These are phyloP conservation scores for Discostella stelligeroides DNA, from an alignment of 108 stramenopile genomes.

Conservation along the genomic window DNA sequence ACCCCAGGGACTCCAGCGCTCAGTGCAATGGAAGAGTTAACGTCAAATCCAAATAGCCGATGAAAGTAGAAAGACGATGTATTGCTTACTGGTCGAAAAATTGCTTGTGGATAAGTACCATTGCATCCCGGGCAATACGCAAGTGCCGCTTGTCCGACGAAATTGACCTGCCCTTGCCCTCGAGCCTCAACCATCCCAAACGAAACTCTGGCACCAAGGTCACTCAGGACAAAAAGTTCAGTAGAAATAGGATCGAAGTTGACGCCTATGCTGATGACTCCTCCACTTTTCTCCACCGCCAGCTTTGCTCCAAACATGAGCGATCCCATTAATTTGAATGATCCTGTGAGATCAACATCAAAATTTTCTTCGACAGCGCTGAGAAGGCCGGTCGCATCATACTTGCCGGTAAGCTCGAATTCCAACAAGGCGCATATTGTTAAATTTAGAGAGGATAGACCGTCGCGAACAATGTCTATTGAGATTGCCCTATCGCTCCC, in stretches of 20 bases:
- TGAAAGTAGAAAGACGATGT: conserved; percentile 26
- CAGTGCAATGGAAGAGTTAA: conserved; percentile 7
- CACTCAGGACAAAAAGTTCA: conserved; percentile 10
- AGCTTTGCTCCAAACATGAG: conserved; percentile 15
- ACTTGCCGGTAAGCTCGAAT: conserved; percentile 18
- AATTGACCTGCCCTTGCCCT: background rate
- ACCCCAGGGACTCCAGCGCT: conserved; percentile 20
- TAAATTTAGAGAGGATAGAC: conserved; percentile 2
- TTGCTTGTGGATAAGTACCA: background rate
- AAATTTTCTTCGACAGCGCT: conserved; percentile 15
- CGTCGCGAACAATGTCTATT: conserved; percentile 2
- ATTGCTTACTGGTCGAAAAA: conserved; percentile 1
- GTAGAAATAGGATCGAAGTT: conserved; percentile 27
- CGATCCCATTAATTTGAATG: background rate
- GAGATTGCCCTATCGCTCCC: conserved; percentile 14
- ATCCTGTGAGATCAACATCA: conserved; percentile 1
- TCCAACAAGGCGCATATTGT: conserved; percentile 31
- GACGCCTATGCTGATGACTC: background rate
- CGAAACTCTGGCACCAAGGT: background rate
- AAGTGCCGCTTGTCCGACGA: conserved; percentile 8
- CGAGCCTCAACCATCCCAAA: conserved; percentile 22
- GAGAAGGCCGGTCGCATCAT: conserved; percentile 14
- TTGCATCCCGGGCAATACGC: conserved; percentile 14
- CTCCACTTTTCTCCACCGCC: background rate
- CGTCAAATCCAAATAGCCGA: background rate